Evolutionary conservation across 257 asterid genomes (phyloP), one percentile per base, ranked within the genome.

Genomic region (Misopates orontium): DNA sequence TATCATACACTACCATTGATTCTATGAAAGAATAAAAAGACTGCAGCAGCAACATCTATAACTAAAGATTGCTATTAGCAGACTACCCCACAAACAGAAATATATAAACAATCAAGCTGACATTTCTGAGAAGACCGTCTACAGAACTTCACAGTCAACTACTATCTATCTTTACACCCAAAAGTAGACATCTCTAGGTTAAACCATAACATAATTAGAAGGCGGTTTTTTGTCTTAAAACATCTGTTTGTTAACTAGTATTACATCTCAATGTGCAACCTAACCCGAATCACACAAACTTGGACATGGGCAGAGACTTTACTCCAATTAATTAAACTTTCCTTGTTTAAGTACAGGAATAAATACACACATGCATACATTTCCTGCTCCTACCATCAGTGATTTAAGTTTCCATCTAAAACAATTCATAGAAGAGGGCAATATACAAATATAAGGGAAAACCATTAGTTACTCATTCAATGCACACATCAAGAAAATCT

Each of bases 31-130:
- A 31, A 5, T 8, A 25, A 56, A 60, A 45, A 21, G n/a, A 64
- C 32, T 28, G 36, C 36, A 10, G 63, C 60, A 42, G 53, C 19
- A 62, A 66, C 66, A 71, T 28, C 60, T 58, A 45, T 20, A 56
- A 25, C 18, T 28, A 24, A 28, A 55, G 32, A n/a, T 58, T 16
- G 19, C 20, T 45, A 13, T 40, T 21, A 44, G 32, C 47, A 10
- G 23, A 20, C 20, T 17, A 53, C n/a, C 4, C 16, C 40, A 56
- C 4, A 42, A 45, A 62, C 12, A 23, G 5, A 56, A 62, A 39
- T 47, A 41, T 12, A 32, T 9, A 20, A 59, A 47, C 24, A 48
- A 54, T 56, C 51, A 18, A 7, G 41, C 31, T 39, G 24, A 49
- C 15, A 44, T n/a, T 13, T 56, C 25, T 10, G 42, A 68, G 13